Conservation (phyloP, 2,329 filamentous ascomycete genomes). For the Rhexocercosporidium sp. region DNA sequence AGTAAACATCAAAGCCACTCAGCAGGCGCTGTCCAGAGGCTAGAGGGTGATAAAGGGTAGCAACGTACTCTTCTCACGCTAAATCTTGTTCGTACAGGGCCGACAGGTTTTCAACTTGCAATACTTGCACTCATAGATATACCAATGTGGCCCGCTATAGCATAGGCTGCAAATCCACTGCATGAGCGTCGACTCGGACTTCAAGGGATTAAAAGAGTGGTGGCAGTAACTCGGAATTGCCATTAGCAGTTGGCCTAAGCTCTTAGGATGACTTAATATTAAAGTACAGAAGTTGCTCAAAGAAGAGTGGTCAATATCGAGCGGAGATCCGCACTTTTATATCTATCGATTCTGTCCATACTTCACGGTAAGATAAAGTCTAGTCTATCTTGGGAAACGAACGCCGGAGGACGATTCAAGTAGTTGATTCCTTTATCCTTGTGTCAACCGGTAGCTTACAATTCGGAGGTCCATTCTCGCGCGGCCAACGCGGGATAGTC, state of each 20-base stretch:
- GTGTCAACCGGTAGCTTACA: background rate
- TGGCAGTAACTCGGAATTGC: slow-evolving; percentile 61
- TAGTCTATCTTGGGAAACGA: slow-evolving; percentile 10
- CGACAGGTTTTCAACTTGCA: slow-evolving; percentile 71
- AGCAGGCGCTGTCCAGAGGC: background rate
- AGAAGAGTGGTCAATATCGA: slow-evolving; percentile 9
- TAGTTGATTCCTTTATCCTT: background rate
- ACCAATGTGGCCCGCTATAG: slow-evolving; percentile 68
- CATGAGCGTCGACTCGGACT: slow-evolving; percentile 68
- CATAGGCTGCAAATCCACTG: slow-evolving; percentile 70
- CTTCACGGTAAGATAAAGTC: background rate
- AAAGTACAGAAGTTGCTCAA: slow-evolving; percentile 10
- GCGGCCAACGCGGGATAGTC: background rate
- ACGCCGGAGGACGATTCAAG: slow-evolving; percentile 2
- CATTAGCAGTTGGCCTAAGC: slow-evolving; percentile 44
- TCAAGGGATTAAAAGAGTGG: slow-evolving; percentile 69
- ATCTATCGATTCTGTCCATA: slow-evolving; percentile 6
- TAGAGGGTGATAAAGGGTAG: slow-evolving; percentile 15
- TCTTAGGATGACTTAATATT: slow-evolving; percentile 9
- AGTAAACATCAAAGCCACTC: background rate
- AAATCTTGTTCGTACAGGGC: slow-evolving; percentile 49
- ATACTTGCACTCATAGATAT: slow-evolving; percentile 71
- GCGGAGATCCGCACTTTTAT: slow-evolving; percentile 9
- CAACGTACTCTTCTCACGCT: slow-evolving; percentile 15
- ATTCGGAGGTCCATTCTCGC: background rate